Percentiles rank a stretch among this genome's conserved stretches.
Conservation (phyloP, 495 filamentous ascomycete species). For the Letharia columbiana region DNA sequence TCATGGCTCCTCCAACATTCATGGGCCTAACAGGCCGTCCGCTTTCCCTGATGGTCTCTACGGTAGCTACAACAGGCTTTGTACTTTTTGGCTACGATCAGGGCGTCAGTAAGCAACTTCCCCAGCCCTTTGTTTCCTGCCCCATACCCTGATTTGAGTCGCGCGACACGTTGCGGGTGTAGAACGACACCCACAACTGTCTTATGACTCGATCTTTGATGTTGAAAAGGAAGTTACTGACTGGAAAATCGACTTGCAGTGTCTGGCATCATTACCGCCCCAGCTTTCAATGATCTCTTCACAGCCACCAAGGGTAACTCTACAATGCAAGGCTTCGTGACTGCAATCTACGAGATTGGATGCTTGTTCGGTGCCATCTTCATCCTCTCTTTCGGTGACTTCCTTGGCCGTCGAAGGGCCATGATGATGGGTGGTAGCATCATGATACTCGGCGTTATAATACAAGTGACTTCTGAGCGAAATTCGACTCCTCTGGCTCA, state of each 20-base stretch:
- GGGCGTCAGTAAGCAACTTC: conserved; percentile 35
- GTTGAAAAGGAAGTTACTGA: no score
- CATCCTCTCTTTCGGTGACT: conserved; percentile 59
- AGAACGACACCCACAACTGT: no score
- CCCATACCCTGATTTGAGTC: background rate
- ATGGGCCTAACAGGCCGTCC: conserved; percentile 56
- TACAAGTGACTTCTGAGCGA: conserved; percentile 51
- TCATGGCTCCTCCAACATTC: conserved; percentile 36
- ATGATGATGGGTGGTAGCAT: conserved; percentile 55
- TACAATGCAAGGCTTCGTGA: conserved; percentile 72
- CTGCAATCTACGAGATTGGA: conserved; percentile 76
- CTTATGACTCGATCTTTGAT: no score
- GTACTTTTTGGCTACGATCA: conserved; percentile 68
- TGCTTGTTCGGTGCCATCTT: conserved; percentile 68
- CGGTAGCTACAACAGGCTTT: conserved; percentile 65
- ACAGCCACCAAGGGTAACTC: conserved; percentile 54
- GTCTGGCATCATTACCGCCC: conserved; percentile 67
- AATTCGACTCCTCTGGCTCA: conserved; percentile 46
- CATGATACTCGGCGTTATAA: conserved; percentile 67
- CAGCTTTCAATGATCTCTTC: conserved; percentile 62
- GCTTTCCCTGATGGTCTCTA: conserved; percentile 55
- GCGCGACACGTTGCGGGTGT: background rate
- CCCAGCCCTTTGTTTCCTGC: no score
- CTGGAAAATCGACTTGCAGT: background rate
- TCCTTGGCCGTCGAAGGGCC: conserved; percentile 52